Evolutionary conservation across 2,329 filamentous ascomycete species (phyloP).

Genomic region (Cladosporium sp.): DNA sequence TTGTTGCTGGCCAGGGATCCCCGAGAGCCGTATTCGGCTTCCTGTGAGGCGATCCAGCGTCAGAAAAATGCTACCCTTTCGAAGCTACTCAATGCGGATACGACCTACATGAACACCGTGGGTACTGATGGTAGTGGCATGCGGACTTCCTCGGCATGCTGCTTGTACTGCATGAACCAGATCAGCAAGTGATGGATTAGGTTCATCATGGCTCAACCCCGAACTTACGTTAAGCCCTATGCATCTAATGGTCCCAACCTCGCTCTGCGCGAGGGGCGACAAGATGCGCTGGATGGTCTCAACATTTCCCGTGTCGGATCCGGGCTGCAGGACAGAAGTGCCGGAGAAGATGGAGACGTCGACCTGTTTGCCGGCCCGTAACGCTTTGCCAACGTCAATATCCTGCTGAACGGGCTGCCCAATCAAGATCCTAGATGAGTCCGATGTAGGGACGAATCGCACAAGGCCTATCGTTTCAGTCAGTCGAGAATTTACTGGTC

Average conservation of each 20-base stretch:
- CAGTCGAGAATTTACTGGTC: neutral
- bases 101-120: neutral
- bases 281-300: conserved; percentile 44
- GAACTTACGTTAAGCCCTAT: conserved; percentile 53
- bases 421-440: neutral
- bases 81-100: neutral
- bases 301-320: conserved; percentile 50
- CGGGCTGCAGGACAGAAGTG: conserved; percentile 57
- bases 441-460: neutral
- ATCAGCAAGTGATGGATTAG: neutral
- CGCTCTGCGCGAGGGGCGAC: conserved; percentile 51
- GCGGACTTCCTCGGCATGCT: neutral
- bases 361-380: conserved; percentile 58
- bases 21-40: neutral
- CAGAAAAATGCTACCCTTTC: neutral
- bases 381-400: conserved; percentile 52
- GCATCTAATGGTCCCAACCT: conserved; percentile 60
- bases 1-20: neutral
- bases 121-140: neutral
- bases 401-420: neutral
- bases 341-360: conserved; percentile 59
- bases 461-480: neutral
- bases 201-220: no score
- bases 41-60: neutral
- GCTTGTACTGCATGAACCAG: neutral